These are phyloP conservation scores for Pinus albicaulis DNA, from an alignment of 75 land plant genomes.

Conservation along the genomic window DNA sequence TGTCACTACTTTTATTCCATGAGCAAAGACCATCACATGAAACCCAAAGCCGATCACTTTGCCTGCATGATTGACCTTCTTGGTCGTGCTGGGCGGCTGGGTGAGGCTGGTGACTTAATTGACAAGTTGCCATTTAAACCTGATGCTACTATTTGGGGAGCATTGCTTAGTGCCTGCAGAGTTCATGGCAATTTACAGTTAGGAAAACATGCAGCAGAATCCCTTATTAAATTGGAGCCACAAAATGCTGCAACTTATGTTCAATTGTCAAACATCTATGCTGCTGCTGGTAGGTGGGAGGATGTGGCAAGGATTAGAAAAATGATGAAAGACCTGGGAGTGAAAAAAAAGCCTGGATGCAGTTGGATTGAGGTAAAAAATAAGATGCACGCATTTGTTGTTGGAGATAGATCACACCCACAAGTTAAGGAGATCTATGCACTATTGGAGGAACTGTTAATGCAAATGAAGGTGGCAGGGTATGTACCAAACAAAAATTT, in stretches of 20 bases:
- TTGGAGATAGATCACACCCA: slow-evolving; percentile 41
- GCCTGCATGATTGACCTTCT: slow-evolving; percentile 42
- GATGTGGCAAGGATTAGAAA: slow-evolving; percentile 32
- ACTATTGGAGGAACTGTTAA: slow-evolving; percentile 14
- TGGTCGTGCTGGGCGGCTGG: slow-evolving; percentile 35
- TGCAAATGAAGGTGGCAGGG: slow-evolving; percentile 20
- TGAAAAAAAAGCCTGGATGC: slow-evolving; percentile 31
- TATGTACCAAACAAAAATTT: not conserved
- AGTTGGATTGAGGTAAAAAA: slow-evolving; percentile 45
- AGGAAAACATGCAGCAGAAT: slow-evolving; percentile 26
- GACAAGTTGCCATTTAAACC: slow-evolving; percentile 32
- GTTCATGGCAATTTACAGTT: slow-evolving; percentile 19
- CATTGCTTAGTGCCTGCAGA: slow-evolving; percentile 31
- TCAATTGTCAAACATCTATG: slow-evolving; percentile 43
- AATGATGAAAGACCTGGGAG: slow-evolving; percentile 37
- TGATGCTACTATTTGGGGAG: slow-evolving; percentile 29
- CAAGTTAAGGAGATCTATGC: slow-evolving; percentile 21
- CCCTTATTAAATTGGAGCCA: slow-evolving; percentile 27
- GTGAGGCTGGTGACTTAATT: slow-evolving; percentile 27
- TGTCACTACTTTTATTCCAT: slow-evolving; percentile 27
- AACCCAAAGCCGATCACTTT: slow-evolving; percentile 34
- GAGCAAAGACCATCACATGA: slow-evolving; percentile 14
- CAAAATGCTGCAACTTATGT: slow-evolving; percentile 33
- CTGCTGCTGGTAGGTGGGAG: slow-evolving; percentile 49
- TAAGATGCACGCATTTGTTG: slow-evolving; percentile 35